phyloP scores from a whole-genome alignment of 352 stramenopile species.

The Thalassiosira mediterranea region DNA sequence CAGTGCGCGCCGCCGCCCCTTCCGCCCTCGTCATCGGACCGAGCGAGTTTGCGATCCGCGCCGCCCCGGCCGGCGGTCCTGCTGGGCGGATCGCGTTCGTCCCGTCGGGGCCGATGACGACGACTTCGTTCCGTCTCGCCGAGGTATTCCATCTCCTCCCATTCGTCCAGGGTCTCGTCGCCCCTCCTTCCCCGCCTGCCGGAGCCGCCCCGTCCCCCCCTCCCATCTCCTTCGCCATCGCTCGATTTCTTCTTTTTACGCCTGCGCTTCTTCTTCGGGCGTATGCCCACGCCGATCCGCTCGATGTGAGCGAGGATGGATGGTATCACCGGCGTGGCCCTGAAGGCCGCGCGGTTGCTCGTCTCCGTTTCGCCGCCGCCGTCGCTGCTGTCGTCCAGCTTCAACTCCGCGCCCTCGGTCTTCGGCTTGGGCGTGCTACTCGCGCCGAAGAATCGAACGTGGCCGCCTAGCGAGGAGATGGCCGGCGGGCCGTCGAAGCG shows the following conservation, averaged over 20 bases:
- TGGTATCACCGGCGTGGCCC: constrained; percentile 58
- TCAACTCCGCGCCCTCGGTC: background rate
- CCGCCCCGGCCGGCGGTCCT: constrained; percentile 2
- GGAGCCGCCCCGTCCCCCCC: constrained; percentile 16
- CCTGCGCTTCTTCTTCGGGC: constrained; percentile 13
- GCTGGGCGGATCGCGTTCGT: background rate
- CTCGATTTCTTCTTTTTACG: background rate
- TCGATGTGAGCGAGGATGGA: constrained; percentile 71
- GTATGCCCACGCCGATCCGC: constrained; percentile 69
- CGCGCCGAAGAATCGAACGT: too few species aligned
- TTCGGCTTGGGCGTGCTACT: too few species aligned
- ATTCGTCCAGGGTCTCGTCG: constrained; percentile 32
- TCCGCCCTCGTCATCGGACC: background rate
- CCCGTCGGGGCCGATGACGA: too few species aligned
- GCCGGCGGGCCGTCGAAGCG: too few species aligned
- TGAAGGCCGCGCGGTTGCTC: constrained; percentile 57
- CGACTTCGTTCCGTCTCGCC: constrained; percentile 12
- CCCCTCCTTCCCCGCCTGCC: background rate
- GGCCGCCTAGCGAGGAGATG: too few species aligned
- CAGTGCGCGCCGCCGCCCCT: constrained; percentile 26
- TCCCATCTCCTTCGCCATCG: background rate
- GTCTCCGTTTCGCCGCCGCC: constrained; percentile 12
- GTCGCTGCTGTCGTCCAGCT: too few species aligned
- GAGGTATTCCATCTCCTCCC: constrained; percentile 40
- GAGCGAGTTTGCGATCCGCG: background rate